A percentile compares a stretch with the other conserved stretches of the same genome.
These are phyloP conservation scores for Penicillium verhagenii DNA, from an alignment of 495 filamentous ascomycete genomes.

Conservation along the genomic window DNA sequence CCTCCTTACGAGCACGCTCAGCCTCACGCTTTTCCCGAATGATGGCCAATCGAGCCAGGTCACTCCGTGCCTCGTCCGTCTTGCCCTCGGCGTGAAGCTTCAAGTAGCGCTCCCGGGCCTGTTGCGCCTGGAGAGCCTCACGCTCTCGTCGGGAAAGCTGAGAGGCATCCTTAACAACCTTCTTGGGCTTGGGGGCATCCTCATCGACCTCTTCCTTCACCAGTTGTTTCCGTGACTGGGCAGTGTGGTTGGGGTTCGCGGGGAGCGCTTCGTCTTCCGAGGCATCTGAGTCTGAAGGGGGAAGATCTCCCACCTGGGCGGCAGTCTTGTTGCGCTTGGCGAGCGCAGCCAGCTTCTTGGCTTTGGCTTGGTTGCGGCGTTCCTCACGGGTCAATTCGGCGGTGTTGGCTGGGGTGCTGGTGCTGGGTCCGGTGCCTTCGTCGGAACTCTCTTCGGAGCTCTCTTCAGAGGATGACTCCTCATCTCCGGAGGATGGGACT, in stretches of 20 bases:
- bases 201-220: constrained; percentile 42
- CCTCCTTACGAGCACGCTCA: constrained; percentile 77
- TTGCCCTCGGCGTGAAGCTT: constrained; percentile 95
- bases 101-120: constrained; percentile 85
- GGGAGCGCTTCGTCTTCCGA: constrained; percentile 61
- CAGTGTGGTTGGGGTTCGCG: constrained; percentile 87
- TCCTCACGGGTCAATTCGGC: constrained; percentile 75
- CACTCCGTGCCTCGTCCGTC: constrained; percentile 94
- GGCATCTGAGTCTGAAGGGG: constrained; percentile 64
- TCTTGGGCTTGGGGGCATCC: constrained; percentile 21
- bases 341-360: constrained; percentile 85
- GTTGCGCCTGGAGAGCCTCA: constrained; percentile 83
- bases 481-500: constrained; percentile 35
- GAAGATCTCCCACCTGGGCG: constrained; percentile 79
- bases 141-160: constrained; percentile 79
- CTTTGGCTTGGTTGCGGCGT: constrained; percentile 84
- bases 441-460: constrained; percentile 40
- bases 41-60: constrained; percentile 76
- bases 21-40: constrained; percentile 85
- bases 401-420: constrained; percentile 6
- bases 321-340: constrained; percentile 60
- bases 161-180: constrained; percentile 36
- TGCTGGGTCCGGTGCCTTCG: constrained; percentile 32
- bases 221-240: constrained; percentile 62
- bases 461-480: constrained; percentile 43